A percentile compares a stretch with the other conserved stretches of the same genome.
Evolutionary conservation across 1,139 yeast genomes (phyloP).

Genomic region (Insectozyma bohioensis): DNA sequence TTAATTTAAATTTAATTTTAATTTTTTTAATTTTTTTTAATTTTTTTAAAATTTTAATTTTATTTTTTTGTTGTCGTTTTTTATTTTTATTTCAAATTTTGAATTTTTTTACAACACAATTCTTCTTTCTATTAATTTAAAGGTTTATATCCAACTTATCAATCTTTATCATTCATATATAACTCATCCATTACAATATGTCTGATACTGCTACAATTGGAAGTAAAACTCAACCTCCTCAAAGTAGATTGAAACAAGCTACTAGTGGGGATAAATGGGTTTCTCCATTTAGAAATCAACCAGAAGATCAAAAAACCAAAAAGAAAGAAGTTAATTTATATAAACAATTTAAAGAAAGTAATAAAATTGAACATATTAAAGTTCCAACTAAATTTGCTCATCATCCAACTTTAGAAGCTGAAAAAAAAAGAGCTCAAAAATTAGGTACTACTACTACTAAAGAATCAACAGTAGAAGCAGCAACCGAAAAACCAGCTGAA

Average conservation of each 20-base stretch:
- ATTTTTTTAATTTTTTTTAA: too few relatives aligned
- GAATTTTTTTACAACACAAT: too few relatives aligned
- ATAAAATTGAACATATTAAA: conserved; percentile 33
- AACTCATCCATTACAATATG: too few relatives aligned
- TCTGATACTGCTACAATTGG: conserved; percentile 1
- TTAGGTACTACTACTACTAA: conserved; percentile 18
- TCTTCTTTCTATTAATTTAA: too few relatives aligned
- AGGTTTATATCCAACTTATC: too few relatives aligned
- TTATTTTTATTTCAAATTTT: too few relatives aligned
- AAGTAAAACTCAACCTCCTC: conserved; percentile 7
- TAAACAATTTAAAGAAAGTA: conserved; percentile 36
- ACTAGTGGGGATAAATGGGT: conserved; percentile 45
- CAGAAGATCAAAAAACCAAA: conserved; percentile 12
- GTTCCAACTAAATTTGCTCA: conserved; percentile 43
- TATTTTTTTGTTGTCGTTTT: too few relatives aligned
- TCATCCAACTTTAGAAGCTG: conserved; percentile 44
- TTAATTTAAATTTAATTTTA: too few relatives aligned
- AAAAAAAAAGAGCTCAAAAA: conserved; percentile 18
- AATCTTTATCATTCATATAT: too few relatives aligned
- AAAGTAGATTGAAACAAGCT: conserved; percentile 37
- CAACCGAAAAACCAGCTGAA: conserved; percentile 15
- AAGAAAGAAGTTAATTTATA: conserved; percentile 26
- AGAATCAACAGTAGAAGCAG: conserved; percentile 22
- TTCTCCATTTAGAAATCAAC: conserved; percentile 48
- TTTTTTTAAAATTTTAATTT: too few relatives aligned